Percentiles rank a stretch among this genome's conserved stretches.
Conservation (phyloP, 805 yeast genomes). For the Yamadazyma ubonensis region DNA sequence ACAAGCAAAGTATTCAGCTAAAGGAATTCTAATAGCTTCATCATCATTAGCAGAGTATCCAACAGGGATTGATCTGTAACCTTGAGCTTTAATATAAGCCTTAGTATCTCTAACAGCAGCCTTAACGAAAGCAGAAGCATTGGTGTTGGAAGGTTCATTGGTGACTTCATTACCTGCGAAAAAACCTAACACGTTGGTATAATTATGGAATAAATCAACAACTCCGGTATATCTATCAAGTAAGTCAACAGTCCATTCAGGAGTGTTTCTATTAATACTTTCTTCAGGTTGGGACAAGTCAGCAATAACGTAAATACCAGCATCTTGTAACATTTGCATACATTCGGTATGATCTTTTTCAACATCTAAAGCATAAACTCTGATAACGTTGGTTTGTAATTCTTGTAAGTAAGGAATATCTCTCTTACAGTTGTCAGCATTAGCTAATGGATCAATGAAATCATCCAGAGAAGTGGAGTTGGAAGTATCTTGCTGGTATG, state of each 20-base stretch:
- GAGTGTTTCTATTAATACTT: slow-evolving; percentile 61
- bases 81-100: slow-evolving; percentile 56
- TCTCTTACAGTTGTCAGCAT: slow-evolving; percentile 58
- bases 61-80: slow-evolving; percentile 70
- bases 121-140: slow-evolving; percentile 77
- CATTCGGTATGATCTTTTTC: slow-evolving; percentile 64
- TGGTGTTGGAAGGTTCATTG: slow-evolving; percentile 62
- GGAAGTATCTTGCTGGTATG: slow-evolving; percentile 71
- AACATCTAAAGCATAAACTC: slow-evolving; percentile 75
- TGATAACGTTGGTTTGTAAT: slow-evolving; percentile 64
- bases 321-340: slow-evolving; percentile 65
- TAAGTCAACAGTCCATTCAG: slow-evolving; percentile 63
- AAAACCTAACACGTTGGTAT: slow-evolving; percentile 75
- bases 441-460: slow-evolving; percentile 72
- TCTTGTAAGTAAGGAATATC: slow-evolving; percentile 69
- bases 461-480: slow-evolving; percentile 45
- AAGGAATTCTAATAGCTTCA: slow-evolving; percentile 56
- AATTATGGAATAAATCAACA: slow-evolving; percentile 65
- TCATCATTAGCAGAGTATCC: slow-evolving; percentile 86
- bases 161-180: slow-evolving; percentile 87
- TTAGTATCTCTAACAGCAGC: slow-evolving; percentile 81
- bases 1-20: slow-evolving; percentile 77
- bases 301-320: slow-evolving; percentile 88
- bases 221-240: slow-evolving; percentile 67
- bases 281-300: slow-evolving; percentile 75